phyloP scores from a whole-genome alignment of 345 rosid genomes.

The Turnera subulata region DNA sequence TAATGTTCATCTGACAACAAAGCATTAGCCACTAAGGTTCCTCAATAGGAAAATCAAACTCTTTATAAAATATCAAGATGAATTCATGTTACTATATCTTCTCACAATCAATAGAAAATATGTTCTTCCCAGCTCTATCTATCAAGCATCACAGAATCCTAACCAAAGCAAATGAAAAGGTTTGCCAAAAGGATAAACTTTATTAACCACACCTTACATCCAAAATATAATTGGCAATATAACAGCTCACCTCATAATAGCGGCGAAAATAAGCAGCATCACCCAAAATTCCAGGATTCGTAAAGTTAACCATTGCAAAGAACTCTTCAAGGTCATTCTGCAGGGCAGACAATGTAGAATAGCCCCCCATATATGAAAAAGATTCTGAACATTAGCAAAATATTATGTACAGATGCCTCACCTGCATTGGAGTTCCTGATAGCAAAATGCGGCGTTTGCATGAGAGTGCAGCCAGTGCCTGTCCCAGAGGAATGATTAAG shows the following conservation, averaged over 20 bases:
- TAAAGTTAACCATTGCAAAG: slow-evolving; percentile 98
- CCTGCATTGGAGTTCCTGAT: slow-evolving; percentile 99
- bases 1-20: too few relatives aligned
- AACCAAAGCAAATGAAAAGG: too few relatives aligned
- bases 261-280: slow-evolving; percentile 86
- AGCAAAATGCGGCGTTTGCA: slow-evolving; percentile 87
- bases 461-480: slow-evolving; percentile 92
- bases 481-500: slow-evolving; percentile 18
- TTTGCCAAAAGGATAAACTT: neutral
- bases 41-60: too few relatives aligned
- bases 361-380: neutral
- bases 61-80: too few relatives aligned
- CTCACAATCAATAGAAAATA: too few relatives aligned
- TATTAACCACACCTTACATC: neutral
- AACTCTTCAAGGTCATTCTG: slow-evolving; percentile 99
- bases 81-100: too few relatives aligned
- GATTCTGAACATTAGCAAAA: neutral
- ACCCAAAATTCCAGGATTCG: slow-evolving; percentile 90
- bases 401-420: slow-evolving; percentile 17
- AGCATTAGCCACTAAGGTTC: too few relatives aligned
- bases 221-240: neutral
- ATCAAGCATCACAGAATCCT: too few relatives aligned
- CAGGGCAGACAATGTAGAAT: slow-evolving; percentile 13
- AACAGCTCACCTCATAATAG: slow-evolving; percentile 68
- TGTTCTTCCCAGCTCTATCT: too few relatives aligned